Percentiles rank a stretch among this genome's conserved stretches.
These are phyloP conservation scores for Xylaria curta DNA, from an alignment of 495 filamentous ascomycete species.

Conservation along the genomic window DNA sequence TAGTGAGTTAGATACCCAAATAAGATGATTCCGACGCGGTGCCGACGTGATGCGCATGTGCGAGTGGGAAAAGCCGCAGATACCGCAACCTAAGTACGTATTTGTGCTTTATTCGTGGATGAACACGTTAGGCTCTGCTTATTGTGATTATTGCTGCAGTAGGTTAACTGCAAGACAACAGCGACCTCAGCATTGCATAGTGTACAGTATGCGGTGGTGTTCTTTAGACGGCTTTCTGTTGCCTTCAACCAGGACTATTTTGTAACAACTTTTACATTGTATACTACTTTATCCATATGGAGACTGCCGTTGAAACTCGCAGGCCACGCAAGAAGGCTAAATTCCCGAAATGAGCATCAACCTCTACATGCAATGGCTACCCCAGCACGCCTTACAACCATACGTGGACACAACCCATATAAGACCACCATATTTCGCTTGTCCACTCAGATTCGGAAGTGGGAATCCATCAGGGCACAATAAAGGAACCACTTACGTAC, in stretches of 20 bases:
- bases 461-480: not conserved
- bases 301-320: not conserved
- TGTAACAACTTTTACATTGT: not conserved
- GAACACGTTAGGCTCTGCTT: not conserved
- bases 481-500: not conserved
- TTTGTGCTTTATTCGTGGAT: not conserved
- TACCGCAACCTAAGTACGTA: not conserved
- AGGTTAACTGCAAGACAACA: not conserved
- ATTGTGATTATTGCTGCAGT: not conserved
- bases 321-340: slow-evolving; percentile 5
- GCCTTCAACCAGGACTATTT: not conserved
- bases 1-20: not conserved
- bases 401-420: not conserved
- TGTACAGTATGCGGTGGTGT: not conserved
- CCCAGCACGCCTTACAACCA: not conserved
- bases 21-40: not conserved
- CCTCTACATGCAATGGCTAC: not conserved
- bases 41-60: slow-evolving; percentile 8
- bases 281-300: slow-evolving; percentile 5
- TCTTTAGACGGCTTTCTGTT: not conserved
- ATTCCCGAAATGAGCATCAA: slow-evolving; percentile 10
- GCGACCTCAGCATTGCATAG: not conserved
- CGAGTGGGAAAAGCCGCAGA: slow-evolving; percentile 10
- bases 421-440: not conserved
- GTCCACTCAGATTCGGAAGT: not conserved